Base-by-base conservation (phyloP, 75 land plant species). In the Sequoia sempervirens region DNA sequence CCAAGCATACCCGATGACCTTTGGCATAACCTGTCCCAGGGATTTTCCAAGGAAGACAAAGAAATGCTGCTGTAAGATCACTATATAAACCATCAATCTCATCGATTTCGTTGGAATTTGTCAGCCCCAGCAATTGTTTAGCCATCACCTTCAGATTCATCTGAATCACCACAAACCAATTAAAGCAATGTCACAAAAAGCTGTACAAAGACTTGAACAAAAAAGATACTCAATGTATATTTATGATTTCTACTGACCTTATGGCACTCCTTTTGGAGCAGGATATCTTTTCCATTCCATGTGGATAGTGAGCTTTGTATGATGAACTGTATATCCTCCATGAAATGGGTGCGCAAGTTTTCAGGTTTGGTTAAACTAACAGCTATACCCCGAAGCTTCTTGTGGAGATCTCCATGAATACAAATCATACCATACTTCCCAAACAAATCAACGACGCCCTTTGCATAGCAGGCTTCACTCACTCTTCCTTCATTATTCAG, bases 131-230 rank as follows among this genome's bases (percentile, higher is more conserved):
- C 46, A 91, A 81, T 61, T 92, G 92, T 79, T 89, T 90, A 1
- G 88, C 90, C 92, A 92, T 92, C 56, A 90, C 80, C 66, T 88
- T 86, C 32, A 92, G 86, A 17, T 89, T 88, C 70, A 90, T 68
- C 94, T 92, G 83, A 18, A 83, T 23, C 34, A 81, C 28, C 38
- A 38, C 13, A 46, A 38, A 80, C 12, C 14, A 41, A 41, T 20
- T 18, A 20, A 75, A 34, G 45, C 32, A 78, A 72, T 50, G 6
- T 76, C 58, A 68, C 38, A 26, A 32, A 4, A n/a, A 28, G 30
- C 1, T 30, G 3, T 30, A 9, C 28, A 68, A 72, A 34, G 34
- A 34, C 36, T 72, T 15, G 4, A 54, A 68, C 13, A 13, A 13
- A 3, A 72, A 36, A 32, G 58, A 3, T 13, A 14, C 13, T 36